Percentiles rank a stretch among this genome's conserved stretches.
Conservation (phyloP, 495 filamentous ascomycete species). For the Aspergillus nidulans region DNA sequence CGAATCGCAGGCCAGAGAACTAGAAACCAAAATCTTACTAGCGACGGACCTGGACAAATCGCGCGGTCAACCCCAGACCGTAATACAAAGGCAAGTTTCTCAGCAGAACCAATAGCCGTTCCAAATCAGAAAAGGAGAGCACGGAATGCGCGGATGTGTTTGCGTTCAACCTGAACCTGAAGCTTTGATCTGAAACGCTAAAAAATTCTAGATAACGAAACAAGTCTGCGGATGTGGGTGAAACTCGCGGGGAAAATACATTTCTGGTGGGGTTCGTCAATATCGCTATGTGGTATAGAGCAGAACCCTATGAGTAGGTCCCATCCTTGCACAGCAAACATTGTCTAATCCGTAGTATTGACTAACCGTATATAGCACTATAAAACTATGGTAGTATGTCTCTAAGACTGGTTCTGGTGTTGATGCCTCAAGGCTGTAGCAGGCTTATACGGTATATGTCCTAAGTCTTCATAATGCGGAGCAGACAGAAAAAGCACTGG, state of each 20-base stretch:
- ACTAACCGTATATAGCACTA: too few relatives aligned
- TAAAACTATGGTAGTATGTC: too few relatives aligned
- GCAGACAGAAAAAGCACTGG: too few relatives aligned
- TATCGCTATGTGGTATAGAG: not conserved
- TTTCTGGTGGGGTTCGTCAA: not conserved
- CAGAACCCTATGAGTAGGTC: too few relatives aligned
- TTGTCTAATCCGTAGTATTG: too few relatives aligned
- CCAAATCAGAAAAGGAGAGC: slow-evolving; percentile 14
- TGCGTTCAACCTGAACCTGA: not conserved
- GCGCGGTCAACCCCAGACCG: not conserved
- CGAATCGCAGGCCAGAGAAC: slow-evolving; percentile 10
- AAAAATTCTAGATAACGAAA: not conserved
- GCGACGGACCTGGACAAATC: slow-evolving; percentile 1
- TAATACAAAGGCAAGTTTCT: not conserved
- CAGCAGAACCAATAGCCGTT: slow-evolving; percentile 1
- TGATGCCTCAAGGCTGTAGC: too few relatives aligned
- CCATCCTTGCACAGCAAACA: too few relatives aligned
- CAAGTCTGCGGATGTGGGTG: not conserved
- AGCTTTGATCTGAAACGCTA: not conserved
- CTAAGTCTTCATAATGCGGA: too few relatives aligned
- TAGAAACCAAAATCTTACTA: slow-evolving; percentile 1
- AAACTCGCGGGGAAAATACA: not conserved
- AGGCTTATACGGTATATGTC: too few relatives aligned
- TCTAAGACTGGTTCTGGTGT: not conserved
- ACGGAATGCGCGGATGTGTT: not conserved